Evolutionary conservation across 345 rosid species (phyloP).

Genomic region (Arabis alpina): DNA sequence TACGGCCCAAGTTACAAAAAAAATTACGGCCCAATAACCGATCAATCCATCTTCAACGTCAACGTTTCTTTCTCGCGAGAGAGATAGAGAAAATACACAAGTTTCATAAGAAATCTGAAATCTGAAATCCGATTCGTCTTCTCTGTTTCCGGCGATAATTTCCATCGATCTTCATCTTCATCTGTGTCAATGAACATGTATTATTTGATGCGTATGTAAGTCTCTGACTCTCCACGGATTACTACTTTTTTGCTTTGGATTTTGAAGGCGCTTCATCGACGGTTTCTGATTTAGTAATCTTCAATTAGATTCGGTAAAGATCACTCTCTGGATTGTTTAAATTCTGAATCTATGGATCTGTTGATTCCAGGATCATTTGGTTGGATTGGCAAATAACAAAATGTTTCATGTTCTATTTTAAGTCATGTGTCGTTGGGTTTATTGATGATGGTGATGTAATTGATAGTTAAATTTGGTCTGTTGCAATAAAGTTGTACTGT

Average conservation of each 20-base stretch:
- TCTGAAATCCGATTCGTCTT: background rate
- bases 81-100: no score
- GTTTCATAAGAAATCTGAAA: background rate
- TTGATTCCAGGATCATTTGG: background rate
- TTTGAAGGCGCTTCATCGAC: background rate
- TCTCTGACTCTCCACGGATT: background rate
- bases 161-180: background rate
- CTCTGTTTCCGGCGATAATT: background rate
- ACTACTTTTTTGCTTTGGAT: no score
- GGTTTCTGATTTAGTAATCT: constrained; percentile 1
- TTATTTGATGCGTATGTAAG: background rate
- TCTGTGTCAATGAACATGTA: background rate
- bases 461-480: no score
- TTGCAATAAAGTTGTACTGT: no score
- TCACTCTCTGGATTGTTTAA: background rate
- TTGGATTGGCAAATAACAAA: background rate
- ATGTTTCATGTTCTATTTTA: no score
- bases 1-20: no score
- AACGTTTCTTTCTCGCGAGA: no score
- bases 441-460: no score
- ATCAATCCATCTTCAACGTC: no score
- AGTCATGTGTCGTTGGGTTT: no score
- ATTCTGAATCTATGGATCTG: background rate
- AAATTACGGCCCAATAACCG: no score
- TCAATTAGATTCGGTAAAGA: background rate